Conservation (phyloP, 176 grass and related monocot species). For the Eleusine indica region DNA sequence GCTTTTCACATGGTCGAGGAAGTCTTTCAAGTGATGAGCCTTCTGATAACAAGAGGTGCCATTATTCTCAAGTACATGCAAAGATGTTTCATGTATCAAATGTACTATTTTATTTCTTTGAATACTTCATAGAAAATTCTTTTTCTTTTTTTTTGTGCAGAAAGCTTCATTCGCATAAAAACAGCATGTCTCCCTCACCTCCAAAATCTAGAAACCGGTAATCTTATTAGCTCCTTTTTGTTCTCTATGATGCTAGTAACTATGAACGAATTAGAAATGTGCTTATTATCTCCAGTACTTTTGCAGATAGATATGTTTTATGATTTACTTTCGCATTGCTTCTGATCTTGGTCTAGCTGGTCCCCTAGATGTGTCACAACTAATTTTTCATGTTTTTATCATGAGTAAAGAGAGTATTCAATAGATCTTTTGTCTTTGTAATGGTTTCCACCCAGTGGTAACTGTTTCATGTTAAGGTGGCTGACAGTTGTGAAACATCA, state of each 20-base stretch:
- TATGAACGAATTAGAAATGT: conserved; percentile 25
- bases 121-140: conserved; percentile 23
- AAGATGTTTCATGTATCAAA: conserved; percentile 28
- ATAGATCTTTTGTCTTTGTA: conserved; percentile 2
- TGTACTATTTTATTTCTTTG: conserved; percentile 11
- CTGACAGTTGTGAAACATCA: conserved; percentile 20
- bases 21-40: conserved; percentile 65
- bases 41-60: conserved; percentile 65
- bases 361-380: not conserved
- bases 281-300: conserved; percentile 9
- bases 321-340: conserved; percentile 15
- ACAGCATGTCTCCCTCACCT: conserved; percentile 65
- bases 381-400: conserved; percentile 27
- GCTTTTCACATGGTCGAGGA: conserved; percentile 53
- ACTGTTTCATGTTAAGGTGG: not conserved
- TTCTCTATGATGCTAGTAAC: not conserved
- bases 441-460: not conserved
- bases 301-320: conserved; percentile 15
- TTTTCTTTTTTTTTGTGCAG: conserved; percentile 32
- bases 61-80: conserved; percentile 4
- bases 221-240: conserved; percentile 7
- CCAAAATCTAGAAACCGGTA: conserved; percentile 76
- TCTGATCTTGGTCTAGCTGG: conserved; percentile 18
- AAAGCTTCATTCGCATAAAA: conserved; percentile 58
- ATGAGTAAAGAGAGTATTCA: conserved; percentile 17